Base-by-base conservation (phyloP, 352 stramenopile species). In the Blastocystis sp. region DNA sequence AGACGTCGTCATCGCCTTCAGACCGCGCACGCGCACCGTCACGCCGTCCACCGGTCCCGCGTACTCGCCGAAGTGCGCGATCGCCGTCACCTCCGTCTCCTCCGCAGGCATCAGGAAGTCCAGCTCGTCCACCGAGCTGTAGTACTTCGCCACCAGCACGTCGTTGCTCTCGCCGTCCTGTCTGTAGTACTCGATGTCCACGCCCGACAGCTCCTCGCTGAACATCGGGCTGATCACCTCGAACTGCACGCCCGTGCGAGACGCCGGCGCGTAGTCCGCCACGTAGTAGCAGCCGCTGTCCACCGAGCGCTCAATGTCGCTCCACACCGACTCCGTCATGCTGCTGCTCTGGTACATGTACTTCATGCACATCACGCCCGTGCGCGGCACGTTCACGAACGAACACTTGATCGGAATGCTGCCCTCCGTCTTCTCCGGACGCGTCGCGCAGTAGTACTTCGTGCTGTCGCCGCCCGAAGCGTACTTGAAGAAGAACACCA, bases 401-500 rank as follows among this genome's bases (percentile, higher is more conserved):
- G 50, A 61, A 16, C 74, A 85, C 10, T 51, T 85, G 1, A 85
- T 69, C 13, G 74, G 74, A 1, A 85, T 59, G 31, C 35, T 41
- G 37, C 60, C 51, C 19, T 67, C 29, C 12, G 55, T 69, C 51
- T 69, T 41, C 74, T 85, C 74, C 31, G 74, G 74, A 69, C 60
- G 74, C 61, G 74, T 85, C 4, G 9, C 13, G 35, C 74, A 85
- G 10, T 67, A 12, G 37, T 85, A 85, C 24, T 26, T 16, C 26
- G 66, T 77, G 3, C 24, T 24, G 50, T 77, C 66, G 16, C 24
- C 50, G 55, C 51, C 74, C 19, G 21, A n/a, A 24, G 74, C 29
- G 41, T 85, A 62, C 74, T 67, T 85, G 74, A 85, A 85, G 74
- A 85, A 85, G 74, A 85, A 85, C n/a, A 51, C 19, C 74, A 85